Base-by-base conservation (phyloP, 306 rosid genomes). In the Trifolium repens region DNA sequence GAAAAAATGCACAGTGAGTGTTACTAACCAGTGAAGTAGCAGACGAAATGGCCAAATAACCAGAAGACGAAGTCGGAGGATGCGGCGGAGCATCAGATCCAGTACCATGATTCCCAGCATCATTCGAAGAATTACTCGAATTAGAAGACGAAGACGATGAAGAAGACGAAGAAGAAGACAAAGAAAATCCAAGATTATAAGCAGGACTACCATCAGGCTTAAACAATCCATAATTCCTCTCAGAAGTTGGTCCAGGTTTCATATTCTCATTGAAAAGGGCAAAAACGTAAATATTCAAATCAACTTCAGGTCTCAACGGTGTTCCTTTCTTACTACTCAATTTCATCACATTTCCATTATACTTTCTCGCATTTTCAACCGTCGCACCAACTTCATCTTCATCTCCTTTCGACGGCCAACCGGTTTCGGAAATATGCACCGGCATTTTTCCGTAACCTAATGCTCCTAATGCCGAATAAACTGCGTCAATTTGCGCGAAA, bases 391-490 rank as follows among this genome's bases (percentile, higher is more conserved):
- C 85, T 68, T 96, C 99, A 65, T 96, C 89, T 0, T 58, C 79
- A 43, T 96, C 99, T n/a, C 99, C 98, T 7, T 86, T 96, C 0
- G 99, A 96, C 1, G 99, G 99, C 99, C 99, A 96, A 3, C 99
- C 99, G 0, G 99, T 96, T 76, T 96, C 99, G 0, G 99, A 96
- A 4, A 96, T 92, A 52, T 96, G 98, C n/a, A 96, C 96, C 3
- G 93, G 81, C 0, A 92, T 79, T 44, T 92, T 92, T 55, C 78
- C 85, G 74, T 73, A 96, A 1, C 97, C 99, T 6, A 89, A 16
- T 0, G 86, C 34, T 0, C 53, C 86, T 0, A 96, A 75, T 4
- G 97, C 99, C 0, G 89, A 80, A 55, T 96, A 89, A 2, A 96
- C 98, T 0, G 98, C 99, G 40, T 96, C 99, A 79, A 96, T 96